Evolutionary conservation across 2,329 filamentous ascomycete genomes (phyloP).

Genomic region (Monosporascus sp.): DNA sequence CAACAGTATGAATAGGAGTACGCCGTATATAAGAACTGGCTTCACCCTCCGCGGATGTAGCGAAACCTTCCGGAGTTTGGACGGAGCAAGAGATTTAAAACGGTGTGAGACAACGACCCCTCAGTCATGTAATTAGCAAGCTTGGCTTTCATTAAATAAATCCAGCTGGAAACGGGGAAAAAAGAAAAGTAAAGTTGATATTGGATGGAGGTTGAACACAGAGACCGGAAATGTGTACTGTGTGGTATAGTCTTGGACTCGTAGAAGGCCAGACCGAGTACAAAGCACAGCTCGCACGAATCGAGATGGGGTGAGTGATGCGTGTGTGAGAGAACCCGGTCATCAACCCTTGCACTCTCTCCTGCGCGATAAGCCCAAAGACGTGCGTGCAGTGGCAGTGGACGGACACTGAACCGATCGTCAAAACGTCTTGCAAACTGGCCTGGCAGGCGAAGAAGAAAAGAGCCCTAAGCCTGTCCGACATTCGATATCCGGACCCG

Average conservation of each 20-base stretch:
- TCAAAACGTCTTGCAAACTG: neutral
- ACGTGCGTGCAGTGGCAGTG: no score
- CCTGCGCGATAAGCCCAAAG: neutral
- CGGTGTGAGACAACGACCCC: constrained; percentile 1
- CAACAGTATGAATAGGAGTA: neutral
- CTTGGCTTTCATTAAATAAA: constrained; percentile 4
- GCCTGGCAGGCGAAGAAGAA: neutral
- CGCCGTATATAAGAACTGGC: neutral
- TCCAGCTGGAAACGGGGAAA: neutral
- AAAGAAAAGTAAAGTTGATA: constrained; percentile 1
- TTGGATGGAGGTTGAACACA: neutral
- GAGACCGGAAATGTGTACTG: neutral
- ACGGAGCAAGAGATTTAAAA: neutral
- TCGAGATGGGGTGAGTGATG: neutral
- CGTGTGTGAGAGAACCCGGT: neutral
- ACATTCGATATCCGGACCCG: neutral
- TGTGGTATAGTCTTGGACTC: neutral
- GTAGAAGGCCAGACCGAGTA: neutral
- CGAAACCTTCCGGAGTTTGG: neutral
- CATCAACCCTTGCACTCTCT: neutral
- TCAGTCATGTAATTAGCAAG: neutral
- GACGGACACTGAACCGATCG: neutral
- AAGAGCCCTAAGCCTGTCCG: neutral
- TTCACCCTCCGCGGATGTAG: neutral
- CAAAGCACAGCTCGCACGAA: neutral